phyloP scores from a whole-genome alignment of 1,284 basidiomycete genomes.

The Heterobasidion parviporum region DNA sequence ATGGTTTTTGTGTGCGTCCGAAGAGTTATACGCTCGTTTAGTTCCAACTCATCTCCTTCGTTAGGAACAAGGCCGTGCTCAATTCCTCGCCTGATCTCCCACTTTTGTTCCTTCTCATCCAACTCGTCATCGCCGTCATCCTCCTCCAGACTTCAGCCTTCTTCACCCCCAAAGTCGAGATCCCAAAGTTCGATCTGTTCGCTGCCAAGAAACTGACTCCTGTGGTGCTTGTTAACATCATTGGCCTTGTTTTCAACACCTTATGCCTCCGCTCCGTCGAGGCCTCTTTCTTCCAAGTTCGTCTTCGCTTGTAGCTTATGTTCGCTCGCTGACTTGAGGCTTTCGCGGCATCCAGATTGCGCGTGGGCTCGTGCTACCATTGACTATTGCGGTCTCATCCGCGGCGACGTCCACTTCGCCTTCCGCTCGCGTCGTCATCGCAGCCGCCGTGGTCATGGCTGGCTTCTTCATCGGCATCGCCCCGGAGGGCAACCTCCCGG shows the following conservation, averaged over 20 bases:
- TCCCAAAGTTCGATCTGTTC: slow-evolving; percentile 43
- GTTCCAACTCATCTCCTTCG: slow-evolving; percentile 1
- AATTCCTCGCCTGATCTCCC: slow-evolving; percentile 60
- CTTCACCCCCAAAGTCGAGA: slow-evolving; percentile 40
- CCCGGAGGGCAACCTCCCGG: slow-evolving; percentile 24
- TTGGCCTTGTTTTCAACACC: slow-evolving; percentile 71
- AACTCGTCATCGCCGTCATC: slow-evolving; percentile 60
- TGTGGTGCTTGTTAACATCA: slow-evolving; percentile 58
- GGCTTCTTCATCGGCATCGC: slow-evolving; percentile 62
- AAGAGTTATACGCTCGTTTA: background rate
- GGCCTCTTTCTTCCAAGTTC: slow-evolving; percentile 69
- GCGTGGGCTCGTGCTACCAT: slow-evolving; percentile 65
- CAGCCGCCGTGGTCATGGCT: slow-evolving; percentile 47
- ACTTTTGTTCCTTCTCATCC: slow-evolving; percentile 60
- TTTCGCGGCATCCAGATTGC: slow-evolving; percentile 45
- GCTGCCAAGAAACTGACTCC: slow-evolving; percentile 52
- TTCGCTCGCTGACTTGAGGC: background rate
- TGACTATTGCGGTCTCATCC: slow-evolving; percentile 63
- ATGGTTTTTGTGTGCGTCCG: slow-evolving; percentile 58
- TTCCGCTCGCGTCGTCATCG: slow-evolving; percentile 36
- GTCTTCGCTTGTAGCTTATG: background rate
- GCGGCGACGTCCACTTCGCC: slow-evolving; percentile 40
- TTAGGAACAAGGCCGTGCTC: slow-evolving; percentile 69
- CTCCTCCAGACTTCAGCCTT: slow-evolving; percentile 47
- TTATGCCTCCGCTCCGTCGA: slow-evolving; percentile 69